Evolutionary conservation across 495 filamentous ascomycete species (phyloP).

Genomic region (Penicillium manginii): DNA sequence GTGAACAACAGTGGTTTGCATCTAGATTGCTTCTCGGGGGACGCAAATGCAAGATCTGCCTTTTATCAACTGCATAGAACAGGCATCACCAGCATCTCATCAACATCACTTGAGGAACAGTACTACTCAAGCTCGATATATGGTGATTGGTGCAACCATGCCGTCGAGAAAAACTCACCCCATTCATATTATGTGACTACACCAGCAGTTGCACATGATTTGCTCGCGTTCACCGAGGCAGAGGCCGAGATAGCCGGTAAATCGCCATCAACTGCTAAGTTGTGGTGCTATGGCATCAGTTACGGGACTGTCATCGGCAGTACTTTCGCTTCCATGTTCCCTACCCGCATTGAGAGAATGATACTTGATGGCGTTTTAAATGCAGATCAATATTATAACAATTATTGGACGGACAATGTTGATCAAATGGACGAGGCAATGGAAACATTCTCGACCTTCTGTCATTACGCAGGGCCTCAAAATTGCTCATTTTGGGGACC

Average conservation of each 20-base stretch:
- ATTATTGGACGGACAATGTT: not conserved
- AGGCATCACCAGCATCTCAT: conserved; percentile 31
- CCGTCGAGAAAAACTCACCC: conserved; percentile 27
- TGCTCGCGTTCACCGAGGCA: conserved; percentile 42
- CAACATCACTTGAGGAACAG: conserved; percentile 28
- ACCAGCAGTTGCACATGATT: conserved; percentile 38
- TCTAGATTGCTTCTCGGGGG: conserved; percentile 39
- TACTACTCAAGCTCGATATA: conserved; percentile 33
- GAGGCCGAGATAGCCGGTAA: conserved; percentile 24
- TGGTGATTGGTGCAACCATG: conserved; percentile 34
- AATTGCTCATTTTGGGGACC: conserved; percentile 47
- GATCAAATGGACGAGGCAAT: conserved; percentile 13
- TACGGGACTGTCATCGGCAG: conserved; percentile 64
- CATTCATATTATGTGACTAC: conserved; percentile 41
- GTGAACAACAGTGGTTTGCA: conserved; percentile 42
- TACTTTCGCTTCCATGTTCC: conserved; percentile 51
- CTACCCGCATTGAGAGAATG: conserved; percentile 43
- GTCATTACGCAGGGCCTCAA: conserved; percentile 39
- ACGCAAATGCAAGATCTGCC: conserved; percentile 23
- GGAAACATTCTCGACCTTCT: conserved; percentile 42
- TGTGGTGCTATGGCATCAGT: conserved; percentile 61
- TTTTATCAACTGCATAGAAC: conserved; percentile 26
- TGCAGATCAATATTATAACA: conserved; percentile 30
- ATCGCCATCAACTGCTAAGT: conserved; percentile 33
- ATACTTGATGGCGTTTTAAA: conserved; percentile 54